Percentiles rank a stretch among this genome's conserved stretches.
phyloP scores from a whole-genome alignment of 768 basidiomycete genomes.

The Russula emetica region DNA sequence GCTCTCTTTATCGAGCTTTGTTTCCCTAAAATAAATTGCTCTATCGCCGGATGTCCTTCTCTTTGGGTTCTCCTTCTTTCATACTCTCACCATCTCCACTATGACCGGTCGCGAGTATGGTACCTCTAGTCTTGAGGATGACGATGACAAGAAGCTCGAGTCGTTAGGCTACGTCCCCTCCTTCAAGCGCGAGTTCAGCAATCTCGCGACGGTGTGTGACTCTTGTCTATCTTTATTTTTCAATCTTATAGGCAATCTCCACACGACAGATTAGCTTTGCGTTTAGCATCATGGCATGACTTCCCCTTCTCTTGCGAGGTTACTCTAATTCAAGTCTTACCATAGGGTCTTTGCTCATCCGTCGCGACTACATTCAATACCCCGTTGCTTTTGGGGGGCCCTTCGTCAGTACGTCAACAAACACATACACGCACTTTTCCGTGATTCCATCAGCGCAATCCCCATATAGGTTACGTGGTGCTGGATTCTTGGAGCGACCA shows the following conservation, averaged over 20 bases:
- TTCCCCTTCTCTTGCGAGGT: neutral
- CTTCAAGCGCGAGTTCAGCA: constrained; percentile 82
- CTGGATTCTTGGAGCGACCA: constrained; percentile 66
- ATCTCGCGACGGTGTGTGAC: constrained; percentile 62
- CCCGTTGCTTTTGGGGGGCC: constrained; percentile 63
- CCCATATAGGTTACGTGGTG: constrained; percentile 55
- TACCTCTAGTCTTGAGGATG: constrained; percentile 25
- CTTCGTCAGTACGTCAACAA: constrained; percentile 49
- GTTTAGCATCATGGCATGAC: constrained; percentile 66
- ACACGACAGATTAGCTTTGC: constrained; percentile 59
- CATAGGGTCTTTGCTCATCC: constrained; percentile 67
- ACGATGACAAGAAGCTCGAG: constrained; percentile 62
- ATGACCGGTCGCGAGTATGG: constrained; percentile 15
- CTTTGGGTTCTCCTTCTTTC: neutral
- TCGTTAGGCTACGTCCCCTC: constrained; percentile 71
- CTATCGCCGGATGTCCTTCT: neutral
- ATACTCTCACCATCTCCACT: neutral
- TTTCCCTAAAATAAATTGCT: neutral
- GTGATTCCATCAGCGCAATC: neutral
- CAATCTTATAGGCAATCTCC: neutral
- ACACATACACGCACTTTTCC: neutral
- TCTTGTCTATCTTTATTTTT: neutral
- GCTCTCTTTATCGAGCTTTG: neutral
- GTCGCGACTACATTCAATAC: constrained; percentile 78
- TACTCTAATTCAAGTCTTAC: constrained; percentile 2